Percentiles rank a stretch among this genome's conserved stretches.
Conservation (phyloP, 169 alveolate species). For the Babesia ovata region DNA sequence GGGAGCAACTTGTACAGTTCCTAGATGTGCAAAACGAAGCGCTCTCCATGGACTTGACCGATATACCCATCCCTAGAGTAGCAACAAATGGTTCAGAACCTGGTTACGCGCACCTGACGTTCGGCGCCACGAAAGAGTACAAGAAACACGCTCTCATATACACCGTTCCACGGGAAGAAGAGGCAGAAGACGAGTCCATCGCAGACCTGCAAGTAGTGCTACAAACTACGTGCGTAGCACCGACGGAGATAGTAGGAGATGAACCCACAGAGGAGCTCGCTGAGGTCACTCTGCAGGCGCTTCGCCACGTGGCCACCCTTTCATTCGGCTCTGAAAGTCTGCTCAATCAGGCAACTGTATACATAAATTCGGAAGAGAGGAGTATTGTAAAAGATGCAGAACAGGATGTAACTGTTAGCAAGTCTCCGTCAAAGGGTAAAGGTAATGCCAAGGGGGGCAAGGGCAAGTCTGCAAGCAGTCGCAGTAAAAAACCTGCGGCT, state of each 20-base stretch:
- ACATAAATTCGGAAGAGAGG: not conserved
- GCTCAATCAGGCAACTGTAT: not conserved
- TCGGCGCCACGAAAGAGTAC: conserved; percentile 8
- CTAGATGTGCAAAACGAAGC: conserved; percentile 4
- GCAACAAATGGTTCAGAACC: not conserved
- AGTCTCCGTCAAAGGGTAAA: not conserved
- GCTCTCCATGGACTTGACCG: conserved; percentile 10
- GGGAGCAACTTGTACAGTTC: not conserved
- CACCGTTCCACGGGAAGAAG: conserved; percentile 3
- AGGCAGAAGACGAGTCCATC: not conserved
- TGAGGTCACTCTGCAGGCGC: conserved; percentile 8
- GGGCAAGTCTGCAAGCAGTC: conserved; percentile 8
- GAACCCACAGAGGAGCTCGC: conserved; percentile 1
- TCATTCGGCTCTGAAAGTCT: not conserved
- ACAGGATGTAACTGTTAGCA: not conserved
- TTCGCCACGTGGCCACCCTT: not conserved
- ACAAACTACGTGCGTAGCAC: conserved; percentile 28
- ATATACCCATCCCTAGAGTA: not conserved
- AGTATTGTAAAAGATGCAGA: not conserved
- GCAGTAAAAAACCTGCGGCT: conserved; percentile 12
- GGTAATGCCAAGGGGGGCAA: conserved; percentile 9
- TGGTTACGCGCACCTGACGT: conserved; percentile 14
- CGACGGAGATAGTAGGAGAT: not conserved
- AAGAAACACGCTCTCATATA: conserved; percentile 12
- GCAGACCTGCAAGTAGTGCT: not conserved